Evolutionary conservation across 805 yeast genomes (phyloP), one percentile per base, ranked within the genome.

Genomic region (Yamadazyma sp.): DNA sequence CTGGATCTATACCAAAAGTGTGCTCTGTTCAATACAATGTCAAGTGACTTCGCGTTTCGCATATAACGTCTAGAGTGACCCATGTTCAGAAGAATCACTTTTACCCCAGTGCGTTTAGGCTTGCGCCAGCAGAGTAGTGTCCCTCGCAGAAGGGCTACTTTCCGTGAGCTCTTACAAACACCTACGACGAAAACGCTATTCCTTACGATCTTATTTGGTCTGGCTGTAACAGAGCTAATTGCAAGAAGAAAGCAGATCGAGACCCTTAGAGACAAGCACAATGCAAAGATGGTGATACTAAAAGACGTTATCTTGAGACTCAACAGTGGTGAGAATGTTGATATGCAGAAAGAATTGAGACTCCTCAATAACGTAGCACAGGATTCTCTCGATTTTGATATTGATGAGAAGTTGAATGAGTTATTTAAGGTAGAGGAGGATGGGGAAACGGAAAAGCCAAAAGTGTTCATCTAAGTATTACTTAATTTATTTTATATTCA

Each of bases 201-300:
- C 13, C 55, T 66, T 28, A 59, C 70, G 4, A 39, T 68, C 12
- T 45, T 67, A 9, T 64, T 69, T 46, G 71, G 73, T 5, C 63
- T 78, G 2, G 68, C 69, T 3, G 75, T 71, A 3, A 62, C 75
- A 23, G 77, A 75, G 41, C 60, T 70, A 28, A 70, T 72, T 62
- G 59, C 69, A 32, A 69, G 60, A 38, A 59, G 72, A 29, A 71
- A 69, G 41, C 62, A 64, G 23, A 48, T 59, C n/a, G 79, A 73
- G 22, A 61, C 60, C 18, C 48, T 75, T 28, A 57, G 56, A 20
- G 65, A 63, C 20, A 63, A 64, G 13, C 72, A 73, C 45, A 47
- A 48, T 6, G 51, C 67, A 24, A 65, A 71, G 46, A 58, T 62
- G 35, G 38, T 31, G 3, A 54, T 67, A 12, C 46, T 69, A 20